Base-by-base conservation (phyloP, 768 basidiomycete species). In the Austroboletus festivus region DNA sequence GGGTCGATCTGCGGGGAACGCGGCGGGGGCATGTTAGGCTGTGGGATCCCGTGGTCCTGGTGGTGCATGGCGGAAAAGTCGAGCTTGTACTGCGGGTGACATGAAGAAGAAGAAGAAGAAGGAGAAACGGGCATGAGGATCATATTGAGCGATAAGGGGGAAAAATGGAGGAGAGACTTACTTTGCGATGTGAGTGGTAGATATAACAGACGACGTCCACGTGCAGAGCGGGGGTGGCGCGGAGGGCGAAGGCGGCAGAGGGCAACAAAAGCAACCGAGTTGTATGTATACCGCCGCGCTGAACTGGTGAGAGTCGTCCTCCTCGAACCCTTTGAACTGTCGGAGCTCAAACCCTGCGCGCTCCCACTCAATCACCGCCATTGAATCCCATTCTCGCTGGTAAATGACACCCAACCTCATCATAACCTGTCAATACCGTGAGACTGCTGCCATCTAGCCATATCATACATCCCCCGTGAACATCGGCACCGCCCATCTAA, bases 1-100 rank as follows among this genome's bases (percentile, higher is more conserved):
- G 86, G 86, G 67, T 89, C 85, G 46, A 88, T 83, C 37, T 82
- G 73, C 1, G 83, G 78, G 21, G 84, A 81, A 44, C 78, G 76
- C 47, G 82, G 77, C 48, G 68, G 68, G 52, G 56, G 67, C 69
- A 70, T 70, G 67, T 60, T 68, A 33, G 63, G 57, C 59, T 68
- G 66, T 56, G 68, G 63, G 46, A 69, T 52, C 56, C 51, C 53
- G 51, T 77, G 77, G 51, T 75, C 73, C 45, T 76, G 73, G 53
- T 71, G 72, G 48, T 71, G 75, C 52, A 67, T 67, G 54, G 71
- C 63, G 65, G 74, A 67, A 56, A 75, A 70, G 64, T 75, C 71
- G 51, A 74, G 70, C 44, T 65, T 64, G 61, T 45, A 44, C 63
- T 64, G 60, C 54, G 68, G 53, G 44, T 41, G 50, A 43, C 26